These are phyloP conservation scores for Phytophthora brassicae DNA, from an alignment of 352 stramenopile genomes.

Conservation along the genomic window DNA sequence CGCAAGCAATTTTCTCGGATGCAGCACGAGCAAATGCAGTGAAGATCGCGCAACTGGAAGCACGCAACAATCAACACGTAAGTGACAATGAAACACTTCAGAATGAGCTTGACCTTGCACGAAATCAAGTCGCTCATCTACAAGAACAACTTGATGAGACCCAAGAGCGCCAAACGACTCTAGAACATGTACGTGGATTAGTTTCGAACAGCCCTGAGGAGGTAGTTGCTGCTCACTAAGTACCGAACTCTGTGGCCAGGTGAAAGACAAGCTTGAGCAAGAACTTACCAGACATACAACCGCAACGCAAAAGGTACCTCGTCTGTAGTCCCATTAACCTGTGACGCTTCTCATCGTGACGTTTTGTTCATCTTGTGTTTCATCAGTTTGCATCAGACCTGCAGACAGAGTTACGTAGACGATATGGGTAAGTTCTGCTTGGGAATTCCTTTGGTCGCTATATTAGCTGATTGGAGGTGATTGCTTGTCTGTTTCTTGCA, in stretches of 20 bases:
- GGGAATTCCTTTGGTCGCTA: background rate
- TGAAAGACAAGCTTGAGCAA: constrained; percentile 29
- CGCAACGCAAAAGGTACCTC: constrained; percentile 38
- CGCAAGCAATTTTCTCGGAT: constrained; percentile 47
- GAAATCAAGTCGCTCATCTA: constrained; percentile 14
- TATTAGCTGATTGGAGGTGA: too few species aligned
- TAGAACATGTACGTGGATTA: constrained; percentile 26
- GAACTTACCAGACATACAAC: constrained; percentile 29
- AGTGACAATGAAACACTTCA: constrained; percentile 36
- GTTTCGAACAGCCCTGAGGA: background rate
- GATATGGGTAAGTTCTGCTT: constrained; percentile 48
- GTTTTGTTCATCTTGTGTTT: background rate
- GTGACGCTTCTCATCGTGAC: background rate
- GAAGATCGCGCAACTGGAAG: constrained; percentile 41
- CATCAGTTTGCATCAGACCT: constrained; percentile 54
- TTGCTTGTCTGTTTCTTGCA: constrained; percentile 18
- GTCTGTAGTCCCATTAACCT: background rate
- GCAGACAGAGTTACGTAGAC: constrained; percentile 50
- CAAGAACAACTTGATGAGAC: constrained; percentile 30
- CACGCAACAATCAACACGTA: constrained; percentile 31
- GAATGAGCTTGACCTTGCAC: constrained; percentile 26
- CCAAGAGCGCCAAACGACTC: constrained; percentile 25
- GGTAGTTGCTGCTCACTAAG: background rate
- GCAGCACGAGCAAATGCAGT: constrained; percentile 37
- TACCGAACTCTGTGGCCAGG: constrained; percentile 14